Evolutionary conservation across 2,329 filamentous ascomycete species (phyloP), one percentile per base, ranked within the genome.

Genomic region (Colletotrichum sansevieriae): DNA sequence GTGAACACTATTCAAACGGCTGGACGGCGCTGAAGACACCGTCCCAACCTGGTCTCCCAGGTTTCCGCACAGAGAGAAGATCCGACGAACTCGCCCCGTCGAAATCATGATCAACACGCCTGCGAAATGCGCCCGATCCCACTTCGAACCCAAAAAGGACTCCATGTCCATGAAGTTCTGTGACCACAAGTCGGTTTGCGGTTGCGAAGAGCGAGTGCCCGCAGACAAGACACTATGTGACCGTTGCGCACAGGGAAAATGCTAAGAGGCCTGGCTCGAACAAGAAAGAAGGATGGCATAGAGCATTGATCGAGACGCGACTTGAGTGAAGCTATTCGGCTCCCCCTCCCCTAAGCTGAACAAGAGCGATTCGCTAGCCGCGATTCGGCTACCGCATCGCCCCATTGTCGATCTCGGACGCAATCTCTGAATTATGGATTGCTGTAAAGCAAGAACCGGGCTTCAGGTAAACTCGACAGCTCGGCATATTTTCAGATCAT

Each of bases 111-210:
- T 37, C 39, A 47, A 58, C 20, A 46, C 57, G 44, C 52, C 44
- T 11, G 33, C 20, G 43, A 55, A 60, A 18, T 29, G 51, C 22
- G 25, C 57, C 39, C 37, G 43, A 29, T 47, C 63, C 47, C 44
- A 54, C 35, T 29, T 35, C 58, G 18, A 57, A 47, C 67, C 64
- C 20, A 22, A 54, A 43, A 54, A 57, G 41, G 47, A 58, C 52
- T 35, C 33, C 11, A 73, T 73, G 71, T 63, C 72, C 55, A 51
- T 71, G 41, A 73, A 73, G 52, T 63, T 64, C 20, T 73, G 72
- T 44, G 72, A 73, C 47, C 71, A 73, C 65, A 49, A 71, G 15
- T 49, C 54, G 37, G 65, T 68, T 35, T 72, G 72, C 58, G 64
- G 62, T 12, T 73, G 72, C 57, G 44, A 63, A 37, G 59, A 63